Percentiles rank a stretch among this genome's conserved stretches.
Evolutionary conservation across 768 basidiomycete genomes (phyloP).

Genomic region (Pisolithus microcarpus): DNA sequence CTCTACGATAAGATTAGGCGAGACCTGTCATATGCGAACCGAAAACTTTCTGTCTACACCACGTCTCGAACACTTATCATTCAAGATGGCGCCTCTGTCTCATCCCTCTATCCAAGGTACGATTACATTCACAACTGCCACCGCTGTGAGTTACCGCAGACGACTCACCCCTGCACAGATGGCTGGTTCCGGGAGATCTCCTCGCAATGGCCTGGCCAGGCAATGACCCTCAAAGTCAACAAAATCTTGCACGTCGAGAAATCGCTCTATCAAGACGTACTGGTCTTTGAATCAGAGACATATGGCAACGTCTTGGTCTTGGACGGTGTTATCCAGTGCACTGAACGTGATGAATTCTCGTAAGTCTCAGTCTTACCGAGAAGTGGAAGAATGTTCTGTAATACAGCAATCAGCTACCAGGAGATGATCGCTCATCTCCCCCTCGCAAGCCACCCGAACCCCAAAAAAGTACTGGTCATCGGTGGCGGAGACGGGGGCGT

Average conservation of each 20-base stretch:
- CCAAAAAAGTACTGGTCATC: constrained; percentile 92
- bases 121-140: neutral
- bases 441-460: constrained; percentile 93
- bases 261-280: constrained; percentile 92
- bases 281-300: constrained; percentile 93
- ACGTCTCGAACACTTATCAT: neutral
- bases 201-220: constrained; percentile 95
- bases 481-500: constrained; percentile 99
- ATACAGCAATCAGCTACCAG: constrained; percentile 63
- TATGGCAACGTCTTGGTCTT: constrained; percentile 96
- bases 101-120: constrained; percentile 52
- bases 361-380: constrained; percentile 34
- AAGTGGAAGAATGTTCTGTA: neutral
- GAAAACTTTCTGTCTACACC: neutral
- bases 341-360: constrained; percentile 99
- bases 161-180: constrained; percentile 37
- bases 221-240: constrained; percentile 94
- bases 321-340: constrained; percentile 94
- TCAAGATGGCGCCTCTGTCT: constrained; percentile 46
- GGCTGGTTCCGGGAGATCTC: constrained; percentile 97
- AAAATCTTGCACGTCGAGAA: constrained; percentile 92
- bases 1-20: neutral
- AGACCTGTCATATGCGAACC: no score
- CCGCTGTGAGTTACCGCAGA: neutral
- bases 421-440: constrained; percentile 99